Conservation (phyloP, 352 stramenopile species). For the Pythium guiyangense region DNA sequence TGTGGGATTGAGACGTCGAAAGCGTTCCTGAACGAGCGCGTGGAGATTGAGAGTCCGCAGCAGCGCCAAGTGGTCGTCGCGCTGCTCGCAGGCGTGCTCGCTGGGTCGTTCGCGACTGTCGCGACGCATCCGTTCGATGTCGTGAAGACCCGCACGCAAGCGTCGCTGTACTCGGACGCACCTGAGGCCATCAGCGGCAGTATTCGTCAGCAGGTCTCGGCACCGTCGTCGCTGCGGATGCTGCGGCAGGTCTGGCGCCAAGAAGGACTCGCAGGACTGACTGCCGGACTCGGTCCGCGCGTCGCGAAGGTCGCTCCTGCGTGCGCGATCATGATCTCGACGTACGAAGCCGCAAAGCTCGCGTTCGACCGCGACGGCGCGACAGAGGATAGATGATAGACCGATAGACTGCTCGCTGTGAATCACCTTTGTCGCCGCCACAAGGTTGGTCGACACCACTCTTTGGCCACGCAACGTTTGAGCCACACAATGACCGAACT, state of each 20-base stretch:
- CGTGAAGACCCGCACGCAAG: slow-evolving; percentile 90
- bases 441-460: too few relatives aligned
- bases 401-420: neutral
- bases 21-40: slow-evolving; percentile 23
- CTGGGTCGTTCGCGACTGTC: slow-evolving; percentile 83
- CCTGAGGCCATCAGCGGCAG: slow-evolving; percentile 3
- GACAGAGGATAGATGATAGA: too few relatives aligned
- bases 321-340: slow-evolving; percentile 79
- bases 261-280: slow-evolving; percentile 42
- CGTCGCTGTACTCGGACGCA: slow-evolving; percentile 42
- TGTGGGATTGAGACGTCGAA: slow-evolving; percentile 86
- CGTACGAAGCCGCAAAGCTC: slow-evolving; percentile 67
- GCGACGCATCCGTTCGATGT: slow-evolving; percentile 95
- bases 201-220: too few relatives aligned
- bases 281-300: slow-evolving; percentile 42
- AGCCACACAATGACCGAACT: too few relatives aligned
- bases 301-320: slow-evolving; percentile 69
- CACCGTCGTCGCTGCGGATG: slow-evolving; percentile 33
- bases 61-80: slow-evolving; percentile 44
- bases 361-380: slow-evolving; percentile 22
- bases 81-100: slow-evolving; percentile 79
- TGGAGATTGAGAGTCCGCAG: slow-evolving; percentile 23
- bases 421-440: too few relatives aligned
- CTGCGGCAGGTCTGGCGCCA: slow-evolving; percentile 39
- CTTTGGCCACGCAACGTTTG: too few relatives aligned